Conservation (phyloP, 345 rosid species). For the Eucalyptus guilfoylei region DNA sequence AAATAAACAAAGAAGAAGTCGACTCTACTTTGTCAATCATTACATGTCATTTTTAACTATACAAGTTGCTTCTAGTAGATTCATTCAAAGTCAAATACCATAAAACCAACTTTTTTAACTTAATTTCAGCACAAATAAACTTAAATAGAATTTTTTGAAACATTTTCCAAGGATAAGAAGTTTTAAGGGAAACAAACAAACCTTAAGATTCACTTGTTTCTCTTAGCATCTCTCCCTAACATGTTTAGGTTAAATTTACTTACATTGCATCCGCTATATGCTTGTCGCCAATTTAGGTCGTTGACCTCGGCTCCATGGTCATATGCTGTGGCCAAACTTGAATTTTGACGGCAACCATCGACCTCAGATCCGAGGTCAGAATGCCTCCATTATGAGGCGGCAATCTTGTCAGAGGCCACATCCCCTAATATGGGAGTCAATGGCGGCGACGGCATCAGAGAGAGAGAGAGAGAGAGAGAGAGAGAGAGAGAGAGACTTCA, state of each 20-base stretch:
- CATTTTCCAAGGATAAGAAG: background rate
- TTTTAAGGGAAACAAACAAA: background rate
- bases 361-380: background rate
- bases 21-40: background rate
- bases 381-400: background rate
- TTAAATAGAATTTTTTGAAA: background rate
- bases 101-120: background rate
- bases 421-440: background rate
- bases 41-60: background rate
- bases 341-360: background rate
- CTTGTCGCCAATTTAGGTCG: no score
- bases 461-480: background rate
- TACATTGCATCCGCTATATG: background rate
- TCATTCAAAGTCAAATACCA: background rate
- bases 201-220: background rate
- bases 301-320: background rate
- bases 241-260: background rate
- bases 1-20: background rate
- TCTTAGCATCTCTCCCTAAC: background rate
- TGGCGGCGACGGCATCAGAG: background rate
- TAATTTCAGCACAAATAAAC: background rate
- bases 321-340: background rate
- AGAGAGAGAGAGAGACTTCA: background rate
- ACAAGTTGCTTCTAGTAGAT: background rate
- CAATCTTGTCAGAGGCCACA: background rate